Percentiles rank a stretch among this genome's conserved stretches.
Conservation (phyloP, 2,329 filamentous ascomycete genomes). For the Aphanocladium album region DNA sequence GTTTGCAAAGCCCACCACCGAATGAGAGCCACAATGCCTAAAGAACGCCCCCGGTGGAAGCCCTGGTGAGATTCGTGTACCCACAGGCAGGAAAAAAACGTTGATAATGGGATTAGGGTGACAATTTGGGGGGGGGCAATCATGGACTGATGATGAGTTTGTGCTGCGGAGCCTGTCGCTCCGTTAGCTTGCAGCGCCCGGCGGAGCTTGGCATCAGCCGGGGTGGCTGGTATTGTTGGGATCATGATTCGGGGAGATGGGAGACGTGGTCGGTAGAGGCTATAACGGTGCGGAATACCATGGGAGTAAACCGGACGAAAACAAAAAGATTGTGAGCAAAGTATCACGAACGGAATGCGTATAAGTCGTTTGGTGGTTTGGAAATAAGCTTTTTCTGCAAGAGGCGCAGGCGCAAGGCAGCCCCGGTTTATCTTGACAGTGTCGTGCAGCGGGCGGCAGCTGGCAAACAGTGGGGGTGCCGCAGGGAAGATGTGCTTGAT, state of each 20-base stretch:
- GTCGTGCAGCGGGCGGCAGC: not conserved
- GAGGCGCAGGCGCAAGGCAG: not conserved
- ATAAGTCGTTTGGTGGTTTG: not conserved
- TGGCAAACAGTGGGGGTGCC: not conserved
- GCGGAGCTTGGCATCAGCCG: constrained; percentile 2
- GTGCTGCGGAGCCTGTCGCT: constrained; percentile 2
- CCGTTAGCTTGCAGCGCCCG: not conserved
- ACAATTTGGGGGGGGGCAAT: not conserved
- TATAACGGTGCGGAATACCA: no score
- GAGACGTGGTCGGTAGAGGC: no score
- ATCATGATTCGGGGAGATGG: not conserved
- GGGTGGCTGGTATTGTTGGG: not conserved
- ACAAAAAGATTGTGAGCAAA: not conserved
- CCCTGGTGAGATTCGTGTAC: not conserved
- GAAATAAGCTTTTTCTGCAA: constrained; percentile 2
- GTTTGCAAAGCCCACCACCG: not conserved
- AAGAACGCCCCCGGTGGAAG: no score
- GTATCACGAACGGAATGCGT: not conserved
- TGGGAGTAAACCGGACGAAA: no score
- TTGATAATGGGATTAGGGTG: not conserved
- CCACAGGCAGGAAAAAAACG: not conserved
- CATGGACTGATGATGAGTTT: not conserved
- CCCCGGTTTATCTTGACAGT: not conserved
- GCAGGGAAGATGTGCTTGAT: no score
- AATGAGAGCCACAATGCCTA: not conserved